Conservation (phyloP, 176 grass and related monocot genomes). For the Areca catechu region DNA sequence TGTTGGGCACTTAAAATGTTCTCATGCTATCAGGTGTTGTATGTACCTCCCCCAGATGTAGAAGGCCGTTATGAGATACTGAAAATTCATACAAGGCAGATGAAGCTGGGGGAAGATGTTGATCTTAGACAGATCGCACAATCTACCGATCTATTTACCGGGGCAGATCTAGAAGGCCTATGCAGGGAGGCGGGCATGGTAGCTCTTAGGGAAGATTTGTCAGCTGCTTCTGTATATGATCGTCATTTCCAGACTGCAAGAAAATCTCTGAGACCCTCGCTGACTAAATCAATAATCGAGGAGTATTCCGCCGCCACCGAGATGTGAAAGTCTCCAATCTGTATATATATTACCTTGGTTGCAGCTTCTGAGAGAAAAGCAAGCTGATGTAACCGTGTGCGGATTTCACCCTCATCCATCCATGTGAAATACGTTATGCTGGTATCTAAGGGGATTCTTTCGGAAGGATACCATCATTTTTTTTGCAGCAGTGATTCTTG, state of each 20-base stretch:
- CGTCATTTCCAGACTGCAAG: conserved; percentile 46
- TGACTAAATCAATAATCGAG: conserved; percentile 58
- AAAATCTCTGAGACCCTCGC: conserved; percentile 44
- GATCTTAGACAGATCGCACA: conserved; percentile 49
- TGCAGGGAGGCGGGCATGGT: conserved; percentile 74
- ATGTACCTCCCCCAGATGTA: conserved; percentile 54
- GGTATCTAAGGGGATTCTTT: too few relatives aligned
- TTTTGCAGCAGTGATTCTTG: too few relatives aligned
- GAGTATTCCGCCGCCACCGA: conserved; percentile 30
- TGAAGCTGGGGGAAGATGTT: conserved; percentile 63
- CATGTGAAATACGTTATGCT: too few relatives aligned
- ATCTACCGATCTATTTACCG: conserved; percentile 57
- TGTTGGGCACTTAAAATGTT: too few relatives aligned
- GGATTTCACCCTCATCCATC: too few relatives aligned
- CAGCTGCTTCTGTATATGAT: conserved; percentile 20
- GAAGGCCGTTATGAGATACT: conserved; percentile 72
- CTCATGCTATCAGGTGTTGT: conserved; percentile 42
- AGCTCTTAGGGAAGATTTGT: conserved; percentile 57
- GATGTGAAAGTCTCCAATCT: not conserved
- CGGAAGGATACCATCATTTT: too few relatives aligned
- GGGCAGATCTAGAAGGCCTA: conserved; percentile 71
- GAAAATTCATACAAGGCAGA: conserved; percentile 59
- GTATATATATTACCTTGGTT: too few relatives aligned
- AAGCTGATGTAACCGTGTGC: too few relatives aligned
- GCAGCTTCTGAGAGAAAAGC: too few relatives aligned